These are phyloP conservation scores for Kwoniella botswanensis DNA, from an alignment of 768 basidiomycete species.

Conservation along the genomic window DNA sequence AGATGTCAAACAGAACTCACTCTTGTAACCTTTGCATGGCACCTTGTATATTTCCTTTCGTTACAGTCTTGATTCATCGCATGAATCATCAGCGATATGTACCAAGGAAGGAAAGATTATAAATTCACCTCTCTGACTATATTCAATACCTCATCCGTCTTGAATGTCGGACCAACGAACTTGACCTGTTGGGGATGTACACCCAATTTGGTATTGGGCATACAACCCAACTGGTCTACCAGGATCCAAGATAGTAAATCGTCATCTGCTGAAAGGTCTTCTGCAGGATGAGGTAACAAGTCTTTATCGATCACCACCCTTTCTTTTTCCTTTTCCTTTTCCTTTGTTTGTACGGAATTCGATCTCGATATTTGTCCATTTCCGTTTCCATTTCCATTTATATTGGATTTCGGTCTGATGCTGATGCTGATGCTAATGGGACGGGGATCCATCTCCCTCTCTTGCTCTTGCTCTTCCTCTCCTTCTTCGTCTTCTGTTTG, in stretches of 20 bases:
- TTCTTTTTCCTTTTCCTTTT: constrained; percentile 11
- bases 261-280: constrained; percentile 54
- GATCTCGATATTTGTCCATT: not conserved
- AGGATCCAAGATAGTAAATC: constrained; percentile 56
- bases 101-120: constrained; percentile 7
- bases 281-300: constrained; percentile 48
- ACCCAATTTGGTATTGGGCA: constrained; percentile 52
- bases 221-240: constrained; percentile 54
- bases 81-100: not conserved
- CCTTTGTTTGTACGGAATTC: constrained; percentile 2
- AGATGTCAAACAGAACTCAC: constrained; percentile 27
- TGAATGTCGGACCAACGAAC: constrained; percentile 50
- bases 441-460: no score
- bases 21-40: constrained; percentile 44
- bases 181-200: constrained; percentile 55
- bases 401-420: no score
- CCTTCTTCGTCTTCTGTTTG: not conserved
- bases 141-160: constrained; percentile 48
- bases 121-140: constrained; percentile 50
- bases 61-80: constrained; percentile 35
- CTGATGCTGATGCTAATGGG: no score
- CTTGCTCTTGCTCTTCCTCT: not conserved
- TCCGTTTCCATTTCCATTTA: not conserved
- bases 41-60: constrained; percentile 30
- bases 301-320: constrained; percentile 7